A percentile compares a stretch with the other conserved stretches of the same genome.
Evolutionary conservation across 2,329 filamentous ascomycete genomes (phyloP).

Genomic region (Apiospora koreana): DNA sequence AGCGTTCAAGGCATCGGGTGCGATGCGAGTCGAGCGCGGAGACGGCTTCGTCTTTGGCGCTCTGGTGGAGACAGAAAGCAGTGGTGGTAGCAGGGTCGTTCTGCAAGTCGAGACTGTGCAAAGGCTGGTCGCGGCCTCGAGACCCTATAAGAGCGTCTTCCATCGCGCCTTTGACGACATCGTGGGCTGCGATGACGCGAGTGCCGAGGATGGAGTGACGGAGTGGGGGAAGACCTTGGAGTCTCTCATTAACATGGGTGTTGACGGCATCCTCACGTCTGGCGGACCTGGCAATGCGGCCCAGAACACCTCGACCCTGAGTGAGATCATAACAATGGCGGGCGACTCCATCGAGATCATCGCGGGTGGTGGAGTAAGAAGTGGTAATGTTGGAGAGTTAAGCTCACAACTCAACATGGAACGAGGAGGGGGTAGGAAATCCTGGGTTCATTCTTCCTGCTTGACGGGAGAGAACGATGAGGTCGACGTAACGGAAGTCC

Average conservation of each 20-base stretch:
- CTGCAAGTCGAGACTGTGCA: constrained; percentile 44
- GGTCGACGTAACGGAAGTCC: constrained; percentile 31
- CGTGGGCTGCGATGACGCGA: constrained; percentile 26
- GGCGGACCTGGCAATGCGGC: constrained; percentile 47
- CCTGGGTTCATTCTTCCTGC: constrained; percentile 53
- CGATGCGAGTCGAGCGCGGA: constrained; percentile 41
- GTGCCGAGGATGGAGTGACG: background rate
- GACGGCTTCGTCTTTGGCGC: constrained; percentile 62
- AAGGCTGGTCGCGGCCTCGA: constrained; percentile 42
- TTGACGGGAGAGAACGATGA: constrained; percentile 22
- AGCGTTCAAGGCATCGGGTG: constrained; percentile 37
- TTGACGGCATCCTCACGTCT: constrained; percentile 53
- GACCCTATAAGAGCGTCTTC: constrained; percentile 49
- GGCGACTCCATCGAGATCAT: constrained; percentile 45
- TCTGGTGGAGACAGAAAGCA: constrained; percentile 25
- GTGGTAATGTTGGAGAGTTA: constrained; percentile 37
- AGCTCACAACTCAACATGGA: constrained; percentile 27
- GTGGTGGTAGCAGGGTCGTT: constrained; percentile 14
- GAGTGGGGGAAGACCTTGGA: constrained; percentile 33
- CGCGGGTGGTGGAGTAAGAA: constrained; percentile 53
- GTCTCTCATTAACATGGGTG: constrained; percentile 43
- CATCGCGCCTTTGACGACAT: constrained; percentile 59
- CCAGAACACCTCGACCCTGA: constrained; percentile 41
- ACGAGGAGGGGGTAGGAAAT: constrained; percentile 18
- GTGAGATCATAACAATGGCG: constrained; percentile 34